Evolutionary conservation across 768 basidiomycete genomes (phyloP).

Genomic region (Panus rudis): DNA sequence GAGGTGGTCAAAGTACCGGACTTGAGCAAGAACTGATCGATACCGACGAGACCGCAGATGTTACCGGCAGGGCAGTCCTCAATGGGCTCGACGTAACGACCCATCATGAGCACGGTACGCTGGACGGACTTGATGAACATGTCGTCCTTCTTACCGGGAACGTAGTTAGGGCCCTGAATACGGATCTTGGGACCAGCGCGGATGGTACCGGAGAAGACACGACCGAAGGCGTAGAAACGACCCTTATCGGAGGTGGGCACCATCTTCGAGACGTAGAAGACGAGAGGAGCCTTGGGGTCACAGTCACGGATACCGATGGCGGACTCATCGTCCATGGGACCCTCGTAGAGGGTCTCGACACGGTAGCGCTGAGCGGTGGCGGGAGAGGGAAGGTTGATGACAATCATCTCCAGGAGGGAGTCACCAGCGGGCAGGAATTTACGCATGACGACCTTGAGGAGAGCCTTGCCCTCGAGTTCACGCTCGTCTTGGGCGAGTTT

Average conservation of each 20-base stretch:
- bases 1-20: conserved; percentile 95
- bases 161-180: conserved; percentile 98
- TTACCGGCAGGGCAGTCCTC: conserved; percentile 99
- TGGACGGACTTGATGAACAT: conserved; percentile 97
- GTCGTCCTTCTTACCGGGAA: conserved; percentile 98
- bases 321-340: conserved; percentile 99
- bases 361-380: conserved; percentile 97
- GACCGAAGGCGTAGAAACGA: conserved; percentile 99
- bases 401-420: conserved; percentile 98
- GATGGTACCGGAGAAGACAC: conserved; percentile 99
- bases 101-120: conserved; percentile 99
- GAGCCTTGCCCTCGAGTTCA: conserved; percentile 90
- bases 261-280: conserved; percentile 99
- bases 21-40: conserved; percentile 99
- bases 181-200: conserved; percentile 96
- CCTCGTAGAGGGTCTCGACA: conserved; percentile 99
- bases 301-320: conserved; percentile 98
- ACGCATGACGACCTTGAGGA: conserved; percentile 97
- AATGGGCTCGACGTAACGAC: conserved; percentile 95
- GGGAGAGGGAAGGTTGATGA: conserved; percentile 97
- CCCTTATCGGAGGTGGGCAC: conserved; percentile 99
- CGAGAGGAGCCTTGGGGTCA: conserved; percentile 92
- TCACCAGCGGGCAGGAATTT: conserved; percentile 99
- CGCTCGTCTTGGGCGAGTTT: conserved; percentile 83
- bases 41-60: conserved; percentile 98